Evolutionary conservation across 129 eudicot species (phyloP), one percentile per base, ranked within the genome.

Genomic region (Escallonia herrerae): DNA sequence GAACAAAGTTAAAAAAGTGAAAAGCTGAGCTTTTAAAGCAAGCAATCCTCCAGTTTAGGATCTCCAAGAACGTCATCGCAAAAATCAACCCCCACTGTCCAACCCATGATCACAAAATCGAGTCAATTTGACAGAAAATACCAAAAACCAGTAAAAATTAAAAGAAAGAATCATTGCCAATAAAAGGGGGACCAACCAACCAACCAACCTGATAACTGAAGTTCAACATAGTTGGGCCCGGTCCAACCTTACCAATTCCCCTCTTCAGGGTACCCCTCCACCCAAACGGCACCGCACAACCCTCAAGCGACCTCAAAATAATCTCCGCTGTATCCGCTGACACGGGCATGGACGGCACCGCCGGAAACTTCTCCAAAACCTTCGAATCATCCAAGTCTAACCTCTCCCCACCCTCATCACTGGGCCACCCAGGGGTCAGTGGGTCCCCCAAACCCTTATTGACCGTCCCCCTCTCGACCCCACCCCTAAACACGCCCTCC

Each of bases 381-480:
- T 60, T 65, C 46, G 68, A 15, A 22, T 91, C 95, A 41, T 56
- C 77, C 64, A 62, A 39, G 62, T 67, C 74, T 12, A 91, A 59
- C 53, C 72, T 81, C 87, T 91, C 96, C 0, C 69, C 86, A 38
- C 76, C 84, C 3, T 72, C 71, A 10, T 70, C 71, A 40, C 75
- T 81, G 15, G 73, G 90, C 97, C 97, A 91, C 39, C 97, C 97
- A 1, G 96, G 95, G 5, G 79, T 91, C 5, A 79, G 70, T 58
- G 96, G 89, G 82, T 91, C 97, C 69, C 97, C 97, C 58, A 91
- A 55, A 5, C 96, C 97, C 38, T 83, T 76, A 80, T 85, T 69
- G 12, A 91, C 96, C 12, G 96, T 87, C 69, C 97, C 97, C 56
- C 96, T 83, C 68, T 91, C 96, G 49, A 91, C 96, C 69, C 97